Evolutionary conservation across 2,329 filamentous ascomycete genomes (phyloP), one percentile per base, ranked within the genome.

Genomic region (Claviceps fusiformis): DNA sequence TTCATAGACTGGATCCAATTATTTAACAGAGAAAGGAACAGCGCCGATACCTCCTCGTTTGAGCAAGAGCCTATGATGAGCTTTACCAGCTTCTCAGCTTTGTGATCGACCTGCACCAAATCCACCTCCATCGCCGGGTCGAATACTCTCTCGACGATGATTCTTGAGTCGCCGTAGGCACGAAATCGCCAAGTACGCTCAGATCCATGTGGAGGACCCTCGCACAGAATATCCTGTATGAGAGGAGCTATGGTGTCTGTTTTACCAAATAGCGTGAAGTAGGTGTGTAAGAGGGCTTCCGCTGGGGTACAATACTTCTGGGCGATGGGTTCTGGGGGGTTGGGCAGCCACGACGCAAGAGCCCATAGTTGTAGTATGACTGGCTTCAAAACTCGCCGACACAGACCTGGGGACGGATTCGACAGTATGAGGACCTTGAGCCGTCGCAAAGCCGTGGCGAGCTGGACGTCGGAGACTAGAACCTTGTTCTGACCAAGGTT

Each of bases 391-490:
- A 89, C 70, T 52, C 85, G 73, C 59, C 76, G 82, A 48, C 82
- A 78, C 10, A 88, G 68, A 0, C 82, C 82, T 0, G 83, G 80
- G 55, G 86, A 84, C 0, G 83, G 83, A 62, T 85, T 85, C 0
- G 82, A 84, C 24, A 78, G 71, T 1, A 83, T 64, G 1, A 89
- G 67, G 0, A 75, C 71, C 41, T 72, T 73, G 0, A 89, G 65
- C 17, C 83, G 75, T 37, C 69, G 72, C 2, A 89, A 63, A 1
- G 80, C 76, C 39, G 65, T 65, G 19, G 72, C 69, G 5, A 88
- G 66, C 2, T 76, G 69, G 1, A 70, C 62, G 3, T 76, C 67
- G 6, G 69, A 59, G 17, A 83, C 75, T 10, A 85, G 57, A 0
- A 77, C 64, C 15, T 56, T 65, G 7, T 71, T 67, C 52, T 61